Evolutionary conservation across 2,329 filamentous ascomycete species (phyloP), one percentile per base, ranked within the genome.

Genomic region (Cryphonectria naterciae): DNA sequence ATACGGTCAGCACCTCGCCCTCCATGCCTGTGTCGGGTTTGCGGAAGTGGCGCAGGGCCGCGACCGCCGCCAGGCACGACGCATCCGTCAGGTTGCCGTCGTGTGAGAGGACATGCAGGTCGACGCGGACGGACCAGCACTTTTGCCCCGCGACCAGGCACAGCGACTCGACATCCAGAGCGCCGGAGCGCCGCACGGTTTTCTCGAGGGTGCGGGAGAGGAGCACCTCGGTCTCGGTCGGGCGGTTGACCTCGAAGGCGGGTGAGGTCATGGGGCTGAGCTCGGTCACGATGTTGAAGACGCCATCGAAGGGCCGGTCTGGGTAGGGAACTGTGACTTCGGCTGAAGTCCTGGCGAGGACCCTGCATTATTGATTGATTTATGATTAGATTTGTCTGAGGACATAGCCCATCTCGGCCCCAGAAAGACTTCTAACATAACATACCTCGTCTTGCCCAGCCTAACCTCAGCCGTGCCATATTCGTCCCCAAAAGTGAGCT

Each of bases 161-260:
- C 61, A 99, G 87, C 4, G 95, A 97, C 82, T 99, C 96, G 46
- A 95, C 97, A 80, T 98, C 95, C 56, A 99, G 89, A 8, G 96
- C 95, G 75, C 92, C 92, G 1, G 95, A 97, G 72, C 96, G 91
- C 58, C 96, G 94, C 72, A 98, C 90, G 11, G 96, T 95, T 83
- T 97, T 97, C 81, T 99, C 96, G 28, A 99, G 90, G 58, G 96
- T 88, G 46, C 95, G 91, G 13, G 95, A 94, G 39, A 98, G 89
- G 58, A 97, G 88, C 2, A 95, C 87, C 82, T 98, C 96, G 69
- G 92, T 88, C 76, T 97, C 93, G 73, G 92, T 95, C 64, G 92
- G 92, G 68, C 94, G 89, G 80, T 93, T 93, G 75, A 92, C 89
- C 81, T 98, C 95, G 82, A 97, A 97, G 46, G 93, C 91, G 19